Evolutionary conservation across 1,284 basidiomycete genomes (phyloP).

Genomic region (Flammula alnicola): DNA sequence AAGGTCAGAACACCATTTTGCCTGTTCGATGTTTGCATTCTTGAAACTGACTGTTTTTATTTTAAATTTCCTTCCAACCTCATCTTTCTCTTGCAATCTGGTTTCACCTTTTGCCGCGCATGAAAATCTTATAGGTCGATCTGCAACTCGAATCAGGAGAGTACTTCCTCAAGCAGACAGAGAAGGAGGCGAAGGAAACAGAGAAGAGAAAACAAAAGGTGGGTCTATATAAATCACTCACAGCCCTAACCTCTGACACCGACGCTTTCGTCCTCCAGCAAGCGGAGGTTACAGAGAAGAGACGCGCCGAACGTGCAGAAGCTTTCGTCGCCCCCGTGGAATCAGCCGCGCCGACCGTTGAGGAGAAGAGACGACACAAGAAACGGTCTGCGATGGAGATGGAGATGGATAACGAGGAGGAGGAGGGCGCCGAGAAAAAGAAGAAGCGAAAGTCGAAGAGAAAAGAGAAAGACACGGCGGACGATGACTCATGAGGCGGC

Average conservation of each 20-base stretch:
- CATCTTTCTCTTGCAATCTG: no score
- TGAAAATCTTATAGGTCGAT: no score
- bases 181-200: conserved; percentile 74
- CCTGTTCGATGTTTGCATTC: no score
- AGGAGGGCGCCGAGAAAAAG: conserved; percentile 22
- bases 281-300: conserved; percentile 70
- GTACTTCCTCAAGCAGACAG: conserved; percentile 92
- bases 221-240: no score
- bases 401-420: conserved; percentile 26
- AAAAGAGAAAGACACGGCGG: conserved; percentile 9
- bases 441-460: conserved; percentile 26
- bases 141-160: conserved; percentile 95
- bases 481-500: conserved; percentile 16
- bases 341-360: conserved; percentile 69
- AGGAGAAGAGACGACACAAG: conserved; percentile 62
- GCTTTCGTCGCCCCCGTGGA: conserved; percentile 86
- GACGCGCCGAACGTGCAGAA: conserved; percentile 79
- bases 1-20: no score
- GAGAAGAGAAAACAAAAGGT: conserved; percentile 76
- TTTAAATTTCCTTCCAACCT: no score
- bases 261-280: conserved; percentile 53
- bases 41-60: no score
- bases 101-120: no score
- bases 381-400: conserved; percentile 24
- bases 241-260: no score